Conservation (phyloP, 2,329 filamentous ascomycete species). For the Ceratocystis variospora region DNA sequence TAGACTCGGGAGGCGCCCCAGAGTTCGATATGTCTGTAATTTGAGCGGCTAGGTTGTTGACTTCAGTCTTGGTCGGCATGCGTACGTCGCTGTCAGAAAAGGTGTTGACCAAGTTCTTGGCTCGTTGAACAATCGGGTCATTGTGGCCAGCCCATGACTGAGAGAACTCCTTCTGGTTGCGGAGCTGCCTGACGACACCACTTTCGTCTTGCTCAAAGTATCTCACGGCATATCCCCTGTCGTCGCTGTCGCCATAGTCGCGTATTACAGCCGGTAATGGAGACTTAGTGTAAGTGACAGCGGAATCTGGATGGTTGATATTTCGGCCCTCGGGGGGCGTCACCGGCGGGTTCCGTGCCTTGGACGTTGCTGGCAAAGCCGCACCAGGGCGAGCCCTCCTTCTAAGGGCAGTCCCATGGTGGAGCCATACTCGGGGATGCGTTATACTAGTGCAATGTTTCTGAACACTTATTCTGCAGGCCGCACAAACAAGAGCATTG, state of each 20-base stretch:
- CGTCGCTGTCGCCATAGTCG: constrained; percentile 13
- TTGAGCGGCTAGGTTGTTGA: constrained; percentile 22
- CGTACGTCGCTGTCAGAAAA: constrained; percentile 18
- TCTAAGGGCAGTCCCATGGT: neutral
- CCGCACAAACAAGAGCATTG: constrained; percentile 13
- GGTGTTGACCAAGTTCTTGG: constrained; percentile 12
- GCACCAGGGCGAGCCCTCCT: constrained; percentile 13
- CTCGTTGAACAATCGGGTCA: constrained; percentile 20
- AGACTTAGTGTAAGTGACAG: constrained; percentile 13
- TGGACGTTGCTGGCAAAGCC: neutral
- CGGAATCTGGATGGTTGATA: constrained; percentile 10
- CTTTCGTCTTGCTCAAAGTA: constrained; percentile 33
- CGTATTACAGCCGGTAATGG: constrained; percentile 18
- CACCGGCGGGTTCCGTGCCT: neutral
- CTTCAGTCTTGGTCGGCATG: constrained; percentile 21
- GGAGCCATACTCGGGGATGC: constrained; percentile 11
- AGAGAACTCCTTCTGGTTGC: constrained; percentile 30
- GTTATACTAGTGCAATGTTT: neutral
- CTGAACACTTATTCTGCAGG: neutral
- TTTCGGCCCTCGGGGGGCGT: constrained; percentile 4
- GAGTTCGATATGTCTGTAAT: constrained; percentile 12
- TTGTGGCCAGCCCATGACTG: constrained; percentile 27
- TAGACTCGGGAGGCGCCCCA: constrained; percentile 11
- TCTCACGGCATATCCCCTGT: constrained; percentile 17
- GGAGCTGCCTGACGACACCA: constrained; percentile 27